Percentiles rank a stretch among this genome's conserved stretches.
Conservation (phyloP, 768 basidiomycete species). For the Mycena haematopus region DNA sequence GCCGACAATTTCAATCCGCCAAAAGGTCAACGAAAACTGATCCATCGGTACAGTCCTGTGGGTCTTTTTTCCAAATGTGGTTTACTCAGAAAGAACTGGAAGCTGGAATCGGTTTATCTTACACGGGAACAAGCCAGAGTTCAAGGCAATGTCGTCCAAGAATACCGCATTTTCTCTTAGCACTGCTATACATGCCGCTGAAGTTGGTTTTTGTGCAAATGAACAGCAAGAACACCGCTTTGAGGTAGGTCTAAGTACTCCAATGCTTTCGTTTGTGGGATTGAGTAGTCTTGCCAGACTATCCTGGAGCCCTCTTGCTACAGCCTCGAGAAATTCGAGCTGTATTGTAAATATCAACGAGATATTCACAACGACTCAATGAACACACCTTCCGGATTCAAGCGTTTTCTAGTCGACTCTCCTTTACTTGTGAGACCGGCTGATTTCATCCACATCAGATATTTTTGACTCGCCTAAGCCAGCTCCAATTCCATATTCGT, state of each 20-base stretch:
- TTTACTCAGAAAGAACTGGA: slow-evolving; percentile 41
- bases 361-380: slow-evolving; percentile 76
- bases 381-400: slow-evolving; percentile 60
- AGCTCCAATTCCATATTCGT: slow-evolving; percentile 65
- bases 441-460: background rate
- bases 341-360: slow-evolving; percentile 80
- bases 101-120: slow-evolving; percentile 80
- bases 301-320: slow-evolving; percentile 78
- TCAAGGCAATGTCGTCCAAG: slow-evolving; percentile 34
- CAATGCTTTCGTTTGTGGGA: background rate
- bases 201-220: slow-evolving; percentile 43
- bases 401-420: slow-evolving; percentile 78
- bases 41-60: slow-evolving; percentile 61
- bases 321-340: slow-evolving; percentile 79
- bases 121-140: slow-evolving; percentile 45
- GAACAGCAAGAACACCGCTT: slow-evolving; percentile 57
- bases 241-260: slow-evolving; percentile 49
- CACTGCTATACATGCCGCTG: slow-evolving; percentile 62
- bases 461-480: slow-evolving; percentile 42
- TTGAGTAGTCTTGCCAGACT: slow-evolving; percentile 51
- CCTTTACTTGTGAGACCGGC: slow-evolving; percentile 66
- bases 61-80: background rate
- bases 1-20: slow-evolving; percentile 70
- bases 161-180: slow-evolving; percentile 47
- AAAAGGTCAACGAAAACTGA: slow-evolving; percentile 74